These are phyloP conservation scores for Cupressus sempervirens DNA, from an alignment of 75 land plant genomes.

Conservation along the genomic window DNA sequence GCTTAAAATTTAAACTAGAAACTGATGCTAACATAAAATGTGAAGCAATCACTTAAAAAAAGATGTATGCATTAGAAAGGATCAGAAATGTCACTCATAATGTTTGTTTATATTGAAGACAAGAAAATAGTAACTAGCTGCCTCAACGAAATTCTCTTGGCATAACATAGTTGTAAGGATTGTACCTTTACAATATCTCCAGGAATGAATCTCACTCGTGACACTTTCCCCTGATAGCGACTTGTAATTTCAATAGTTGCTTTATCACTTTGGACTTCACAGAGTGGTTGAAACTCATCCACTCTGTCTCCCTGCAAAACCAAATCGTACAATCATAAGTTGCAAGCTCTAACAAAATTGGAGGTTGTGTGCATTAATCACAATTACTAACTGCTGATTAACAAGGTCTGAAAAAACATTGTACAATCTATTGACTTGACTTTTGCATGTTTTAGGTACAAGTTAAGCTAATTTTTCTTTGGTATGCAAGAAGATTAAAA, in stretches of 20 bases:
- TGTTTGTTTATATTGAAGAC: background rate
- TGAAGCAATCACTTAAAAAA: background rate
- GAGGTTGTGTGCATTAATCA: background rate
- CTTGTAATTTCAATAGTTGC: slow-evolving; percentile 96
- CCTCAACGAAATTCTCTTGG: background rate
- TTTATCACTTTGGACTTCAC: slow-evolving; percentile 99
- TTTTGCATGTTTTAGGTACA: background rate
- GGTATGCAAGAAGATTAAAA: background rate
- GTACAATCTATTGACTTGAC: background rate
- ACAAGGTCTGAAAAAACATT: background rate
- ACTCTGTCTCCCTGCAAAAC: slow-evolving; percentile 76
- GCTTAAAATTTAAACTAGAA: background rate
- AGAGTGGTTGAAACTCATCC: slow-evolving; percentile 89
- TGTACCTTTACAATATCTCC: slow-evolving; percentile 89
- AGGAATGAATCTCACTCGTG: slow-evolving; percentile 53
- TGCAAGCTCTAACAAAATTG: background rate
- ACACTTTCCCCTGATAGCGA: slow-evolving; percentile 86
- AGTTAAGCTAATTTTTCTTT: background rate
- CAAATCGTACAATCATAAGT: background rate
- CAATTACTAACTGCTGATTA: background rate
- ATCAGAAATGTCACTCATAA: background rate
- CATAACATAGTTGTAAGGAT: background rate
- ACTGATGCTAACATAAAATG: background rate
- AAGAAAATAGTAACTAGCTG: background rate
- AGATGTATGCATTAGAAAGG: background rate